Evolutionary conservation across 805 yeast species (phyloP).

Genomic region (Candida pseudofarinosa): DNA sequence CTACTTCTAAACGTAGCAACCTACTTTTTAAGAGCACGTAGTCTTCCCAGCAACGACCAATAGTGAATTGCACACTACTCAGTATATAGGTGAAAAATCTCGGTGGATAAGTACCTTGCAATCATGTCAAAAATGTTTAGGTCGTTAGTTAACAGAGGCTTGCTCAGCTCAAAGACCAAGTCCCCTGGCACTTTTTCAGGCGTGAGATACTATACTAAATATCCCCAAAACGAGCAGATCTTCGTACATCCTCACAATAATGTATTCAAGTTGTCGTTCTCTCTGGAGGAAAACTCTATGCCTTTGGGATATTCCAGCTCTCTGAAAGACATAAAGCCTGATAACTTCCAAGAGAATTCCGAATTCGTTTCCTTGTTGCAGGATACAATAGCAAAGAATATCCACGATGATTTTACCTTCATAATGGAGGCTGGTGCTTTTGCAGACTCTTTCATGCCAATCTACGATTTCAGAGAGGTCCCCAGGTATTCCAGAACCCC

Average conservation of each 20-base stretch:
- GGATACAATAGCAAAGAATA: constrained; percentile 15
- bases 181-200: not conserved
- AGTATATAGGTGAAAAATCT: not conserved
- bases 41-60: not conserved
- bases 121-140: not conserved
- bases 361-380: constrained; percentile 27
- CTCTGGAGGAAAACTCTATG: constrained; percentile 16
- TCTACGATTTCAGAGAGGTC: constrained; percentile 63
- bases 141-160: not conserved
- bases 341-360: constrained; percentile 21
- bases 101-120: no score
- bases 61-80: not conserved
- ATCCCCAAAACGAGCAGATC: constrained; percentile 15
- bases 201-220: constrained; percentile 7
- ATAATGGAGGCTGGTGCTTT: constrained; percentile 53
- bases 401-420: constrained; percentile 47
- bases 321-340: constrained; percentile 14
- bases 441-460: constrained; percentile 57
- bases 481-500: constrained; percentile 67
- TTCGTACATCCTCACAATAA: constrained; percentile 12
- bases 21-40: no score
- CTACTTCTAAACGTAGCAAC: no score
- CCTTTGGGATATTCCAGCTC: constrained; percentile 17
- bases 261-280: constrained; percentile 15
- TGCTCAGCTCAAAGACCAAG: not conserved